Percentiles rank a stretch among this genome's conserved stretches.
Conservation (phyloP, 2,329 filamentous ascomycete species). For the Cryphonectria parasitica region DNA sequence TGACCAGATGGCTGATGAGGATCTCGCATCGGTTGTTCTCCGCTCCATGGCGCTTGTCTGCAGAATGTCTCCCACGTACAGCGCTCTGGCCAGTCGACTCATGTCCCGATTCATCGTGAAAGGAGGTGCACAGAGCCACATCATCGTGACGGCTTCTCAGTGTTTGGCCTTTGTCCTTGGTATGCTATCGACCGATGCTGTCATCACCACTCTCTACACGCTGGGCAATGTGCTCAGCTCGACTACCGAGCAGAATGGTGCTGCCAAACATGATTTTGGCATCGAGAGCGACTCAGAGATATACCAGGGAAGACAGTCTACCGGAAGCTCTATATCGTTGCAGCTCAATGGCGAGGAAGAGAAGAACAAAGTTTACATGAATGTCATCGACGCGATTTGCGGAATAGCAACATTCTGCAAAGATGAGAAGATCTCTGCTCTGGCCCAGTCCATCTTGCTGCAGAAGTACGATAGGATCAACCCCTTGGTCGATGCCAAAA, state of each 20-base stretch:
- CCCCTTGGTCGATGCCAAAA: constrained; percentile 77
- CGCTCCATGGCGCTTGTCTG: constrained; percentile 83
- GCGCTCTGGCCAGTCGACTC: constrained; percentile 75
- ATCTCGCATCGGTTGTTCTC: constrained; percentile 76
- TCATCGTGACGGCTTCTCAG: constrained; percentile 77
- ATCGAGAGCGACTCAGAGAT: constrained; percentile 50
- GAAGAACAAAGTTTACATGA: constrained; percentile 74
- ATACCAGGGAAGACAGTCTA: constrained; percentile 61
- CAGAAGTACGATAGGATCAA: constrained; percentile 92
- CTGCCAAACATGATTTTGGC: constrained; percentile 33
- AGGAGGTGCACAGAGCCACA: constrained; percentile 69
- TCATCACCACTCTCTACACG: constrained; percentile 94
- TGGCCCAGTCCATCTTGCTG: constrained; percentile 94
- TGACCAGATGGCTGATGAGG: constrained; percentile 79
- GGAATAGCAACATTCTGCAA: constrained; percentile 80
- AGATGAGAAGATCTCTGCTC: constrained; percentile 89
- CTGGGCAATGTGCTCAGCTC: constrained; percentile 94
- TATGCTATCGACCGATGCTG: constrained; percentile 84
- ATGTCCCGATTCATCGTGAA: constrained; percentile 89
- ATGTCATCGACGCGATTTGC: constrained; percentile 94
- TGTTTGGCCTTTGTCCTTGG: constrained; percentile 82
- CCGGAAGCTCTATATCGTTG: constrained; percentile 80
- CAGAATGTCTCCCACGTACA: constrained; percentile 71
- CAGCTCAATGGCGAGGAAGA: constrained; percentile 78
- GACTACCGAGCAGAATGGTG: constrained; percentile 52